phyloP scores from a whole-genome alignment of 192 early-diverging fungal species.

The Backusella parvicylindrica region DNA sequence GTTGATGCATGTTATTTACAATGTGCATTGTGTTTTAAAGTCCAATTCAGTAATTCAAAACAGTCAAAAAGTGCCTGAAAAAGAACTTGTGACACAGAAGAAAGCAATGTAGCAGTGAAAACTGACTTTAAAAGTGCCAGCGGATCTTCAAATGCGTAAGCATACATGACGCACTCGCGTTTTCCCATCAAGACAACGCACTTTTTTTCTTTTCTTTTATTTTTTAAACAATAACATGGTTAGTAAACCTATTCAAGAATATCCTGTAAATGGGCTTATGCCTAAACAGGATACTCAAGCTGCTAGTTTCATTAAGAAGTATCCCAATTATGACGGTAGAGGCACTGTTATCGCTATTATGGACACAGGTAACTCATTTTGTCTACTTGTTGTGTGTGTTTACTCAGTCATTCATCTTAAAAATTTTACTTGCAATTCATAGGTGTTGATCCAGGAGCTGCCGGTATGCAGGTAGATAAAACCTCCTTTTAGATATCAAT shows the following conservation, averaged over 20 bases:
- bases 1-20: too few species aligned
- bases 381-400: not conserved
- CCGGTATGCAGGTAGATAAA: conserved; percentile 67
- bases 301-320: conserved; percentile 74
- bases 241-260: conserved; percentile 33
- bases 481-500: not conserved
- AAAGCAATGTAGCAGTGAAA: too few species aligned
- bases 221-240: not conserved
- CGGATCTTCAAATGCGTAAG: not conserved
- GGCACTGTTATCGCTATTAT: conserved; percentile 87
- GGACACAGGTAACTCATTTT: conserved; percentile 63
- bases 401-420: not conserved
- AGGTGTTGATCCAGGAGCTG: conserved; percentile 88
- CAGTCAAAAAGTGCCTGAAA: too few species aligned
- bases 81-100: not conserved
- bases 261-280: conserved; percentile 61
- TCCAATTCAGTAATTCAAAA: too few species aligned
- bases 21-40: too few species aligned
- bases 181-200: not conserved
- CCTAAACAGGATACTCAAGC: conserved; percentile 83
- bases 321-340: conserved; percentile 86
- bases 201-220: not conserved
- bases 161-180: conserved; percentile 1
- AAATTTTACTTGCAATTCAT: too few species aligned
- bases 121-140: not conserved